phyloP scores from a whole-genome alignment of 2,329 filamentous ascomycete species.

The Colletotrichum sp. region DNA sequence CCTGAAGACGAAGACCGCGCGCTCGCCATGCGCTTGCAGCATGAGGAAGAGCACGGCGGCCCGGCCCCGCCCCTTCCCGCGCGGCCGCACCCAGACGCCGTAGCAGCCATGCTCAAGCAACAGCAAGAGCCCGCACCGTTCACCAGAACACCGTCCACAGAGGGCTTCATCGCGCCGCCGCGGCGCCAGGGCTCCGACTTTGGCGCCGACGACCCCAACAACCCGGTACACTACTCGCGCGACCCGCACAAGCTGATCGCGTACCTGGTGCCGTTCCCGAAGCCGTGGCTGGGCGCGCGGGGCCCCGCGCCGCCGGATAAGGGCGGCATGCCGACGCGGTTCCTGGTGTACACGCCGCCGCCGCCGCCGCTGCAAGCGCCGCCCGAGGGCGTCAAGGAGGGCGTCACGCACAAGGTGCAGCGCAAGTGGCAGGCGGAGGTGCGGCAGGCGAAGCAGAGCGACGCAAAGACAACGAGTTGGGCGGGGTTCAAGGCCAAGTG shows the following conservation, averaged over 20 bases:
- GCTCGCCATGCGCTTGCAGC: conserved; percentile 3
- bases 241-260: conserved; percentile 19
- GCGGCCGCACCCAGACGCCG: conserved; percentile 4
- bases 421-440: conserved; percentile 17
- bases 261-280: conserved; percentile 16
- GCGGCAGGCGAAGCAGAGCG: conserved; percentile 11
- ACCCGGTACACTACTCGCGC: conserved; percentile 12
- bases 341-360: conserved; percentile 14
- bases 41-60: not conserved
- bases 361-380: conserved; percentile 13
- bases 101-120: conserved; percentile 5
- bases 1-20: conserved; percentile 10
- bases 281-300: conserved; percentile 8
- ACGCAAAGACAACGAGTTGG: conserved; percentile 17
- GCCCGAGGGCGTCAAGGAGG: conserved; percentile 15
- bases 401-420: conserved; percentile 17
- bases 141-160: conserved; percentile 8
- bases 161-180: conserved; percentile 9
- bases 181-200: conserved; percentile 8
- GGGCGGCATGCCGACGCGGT: not conserved
- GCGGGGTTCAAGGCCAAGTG: conserved; percentile 17
- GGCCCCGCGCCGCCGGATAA: not conserved
- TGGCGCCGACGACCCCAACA: conserved; percentile 13
- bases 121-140: not conserved
- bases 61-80: conserved; percentile 7